Evolutionary conservation across 2,329 filamentous ascomycete species (phyloP).

Genomic region (Ophiognomonia clavigignenti-juglandacearum): DNA sequence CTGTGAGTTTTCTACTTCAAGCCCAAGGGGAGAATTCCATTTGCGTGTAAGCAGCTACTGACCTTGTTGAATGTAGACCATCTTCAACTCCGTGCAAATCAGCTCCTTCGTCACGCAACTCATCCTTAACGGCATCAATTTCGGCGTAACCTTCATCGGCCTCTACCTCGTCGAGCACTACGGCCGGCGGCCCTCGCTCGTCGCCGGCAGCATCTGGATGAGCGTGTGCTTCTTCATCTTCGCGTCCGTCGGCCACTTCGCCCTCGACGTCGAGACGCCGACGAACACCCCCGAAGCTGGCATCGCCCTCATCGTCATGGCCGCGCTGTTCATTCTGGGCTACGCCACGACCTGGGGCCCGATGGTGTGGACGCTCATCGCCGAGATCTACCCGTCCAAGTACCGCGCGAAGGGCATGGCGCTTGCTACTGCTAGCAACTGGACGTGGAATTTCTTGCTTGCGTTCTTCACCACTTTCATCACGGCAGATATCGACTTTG

Average conservation of each 20-base stretch:
- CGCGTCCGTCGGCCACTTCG: constrained; percentile 47
- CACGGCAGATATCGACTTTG: constrained; percentile 64
- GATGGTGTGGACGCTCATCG: constrained; percentile 60
- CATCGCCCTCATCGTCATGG: constrained; percentile 58
- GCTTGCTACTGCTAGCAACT: constrained; percentile 57
- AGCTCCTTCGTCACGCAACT: constrained; percentile 64
- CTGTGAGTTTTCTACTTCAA: constrained; percentile 19
- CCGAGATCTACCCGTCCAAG: constrained; percentile 60
- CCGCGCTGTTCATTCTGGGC: constrained; percentile 58
- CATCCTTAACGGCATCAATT: constrained; percentile 64
- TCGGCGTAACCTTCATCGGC: constrained; percentile 61
- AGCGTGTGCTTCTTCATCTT: constrained; percentile 56
- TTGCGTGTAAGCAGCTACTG: constrained; percentile 26
- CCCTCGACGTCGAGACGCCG: constrained; percentile 32
- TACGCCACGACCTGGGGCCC: constrained; percentile 66
- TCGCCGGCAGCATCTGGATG: constrained; percentile 59
- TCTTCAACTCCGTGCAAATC: constrained; percentile 40
- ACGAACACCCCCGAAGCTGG: constrained; percentile 38
- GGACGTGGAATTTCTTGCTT: constrained; percentile 70
- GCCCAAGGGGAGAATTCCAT: too few species aligned
- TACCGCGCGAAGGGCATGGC: constrained; percentile 59
- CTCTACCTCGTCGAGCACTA: constrained; percentile 67
- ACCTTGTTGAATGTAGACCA: constrained; percentile 24
- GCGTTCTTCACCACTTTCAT: constrained; percentile 81
- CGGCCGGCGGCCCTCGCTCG: constrained; percentile 59